These are phyloP conservation scores for Epichloe gansuensis DNA, from an alignment of 2,329 filamentous ascomycete genomes.

Conservation along the genomic window DNA sequence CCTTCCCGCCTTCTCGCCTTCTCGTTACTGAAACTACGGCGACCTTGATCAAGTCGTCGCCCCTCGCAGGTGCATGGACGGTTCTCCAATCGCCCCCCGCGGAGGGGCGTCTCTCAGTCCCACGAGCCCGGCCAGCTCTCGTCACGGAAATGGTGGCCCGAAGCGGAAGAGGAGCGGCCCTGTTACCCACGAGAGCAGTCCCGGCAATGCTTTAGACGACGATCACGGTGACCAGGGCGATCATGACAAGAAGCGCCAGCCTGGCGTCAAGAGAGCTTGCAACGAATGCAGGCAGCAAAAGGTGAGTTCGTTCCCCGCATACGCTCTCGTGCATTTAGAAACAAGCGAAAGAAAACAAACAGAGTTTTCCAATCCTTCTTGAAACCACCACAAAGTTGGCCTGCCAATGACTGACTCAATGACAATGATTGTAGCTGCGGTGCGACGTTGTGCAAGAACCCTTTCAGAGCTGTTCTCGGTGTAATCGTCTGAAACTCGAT, in stretches of 20 bases:
- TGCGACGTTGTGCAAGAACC: conserved; percentile 77
- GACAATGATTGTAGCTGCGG: conserved; percentile 43
- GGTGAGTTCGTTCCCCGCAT: conserved; percentile 33
- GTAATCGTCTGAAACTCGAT: conserved; percentile 64
- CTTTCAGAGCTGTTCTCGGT: conserved; percentile 64
- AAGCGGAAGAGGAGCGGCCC: conserved; percentile 48
- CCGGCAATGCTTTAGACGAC: conserved; percentile 37
- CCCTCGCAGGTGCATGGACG: conserved; percentile 31
- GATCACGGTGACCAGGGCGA: conserved; percentile 34
- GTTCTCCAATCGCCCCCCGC: conserved; percentile 31
- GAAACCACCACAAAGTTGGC: not conserved
- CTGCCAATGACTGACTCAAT: not conserved
- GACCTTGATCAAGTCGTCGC: conserved; percentile 8
- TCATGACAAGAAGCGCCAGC: conserved; percentile 49
- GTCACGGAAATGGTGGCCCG: conserved; percentile 32
- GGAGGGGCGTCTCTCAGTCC: conserved; percentile 38
- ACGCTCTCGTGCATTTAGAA: not conserved
- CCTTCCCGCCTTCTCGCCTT: conserved; percentile 5
- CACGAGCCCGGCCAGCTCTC: conserved; percentile 41
- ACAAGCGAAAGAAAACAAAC: not conserved
- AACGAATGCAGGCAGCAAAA: conserved; percentile 81
- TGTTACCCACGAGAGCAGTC: conserved; percentile 44
- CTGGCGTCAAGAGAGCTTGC: conserved; percentile 65
- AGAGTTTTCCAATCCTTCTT: not conserved
- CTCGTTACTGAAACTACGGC: conserved; percentile 5